Percentiles rank a stretch among this genome's conserved stretches.
phyloP scores from a whole-genome alignment of 202 grass and related monocot genomes.

The Zizania palustris region DNA sequence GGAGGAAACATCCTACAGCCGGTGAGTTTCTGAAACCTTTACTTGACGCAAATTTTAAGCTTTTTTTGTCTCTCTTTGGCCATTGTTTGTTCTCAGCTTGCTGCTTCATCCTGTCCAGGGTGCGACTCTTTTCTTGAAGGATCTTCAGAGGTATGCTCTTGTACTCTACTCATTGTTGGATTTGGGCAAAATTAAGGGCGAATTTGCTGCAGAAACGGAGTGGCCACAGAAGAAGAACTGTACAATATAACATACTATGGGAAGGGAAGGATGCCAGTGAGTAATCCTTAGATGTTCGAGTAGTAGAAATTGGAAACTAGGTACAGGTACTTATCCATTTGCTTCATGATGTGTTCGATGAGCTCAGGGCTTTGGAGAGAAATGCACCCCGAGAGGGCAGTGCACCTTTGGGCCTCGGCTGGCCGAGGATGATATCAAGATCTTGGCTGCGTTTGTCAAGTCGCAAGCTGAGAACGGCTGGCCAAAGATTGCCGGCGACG shows the following conservation, averaged over 20 bases:
- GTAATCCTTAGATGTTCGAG: constrained; percentile 23
- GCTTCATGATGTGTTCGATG: neutral
- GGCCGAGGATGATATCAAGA: constrained; percentile 76
- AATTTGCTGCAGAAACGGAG: constrained; percentile 63
- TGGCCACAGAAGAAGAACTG: constrained; percentile 68
- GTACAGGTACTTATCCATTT: neutral
- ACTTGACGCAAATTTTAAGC: neutral
- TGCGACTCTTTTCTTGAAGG: constrained; percentile 84
- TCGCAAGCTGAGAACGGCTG: constrained; percentile 78
- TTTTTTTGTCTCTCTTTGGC: neutral
- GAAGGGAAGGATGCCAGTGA: constrained; percentile 87
- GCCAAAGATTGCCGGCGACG: constrained; percentile 67
- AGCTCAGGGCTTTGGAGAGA: constrained; percentile 81
- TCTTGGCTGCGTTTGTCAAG: constrained; percentile 78
- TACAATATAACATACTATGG: constrained; percentile 93
- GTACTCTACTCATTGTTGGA: constrained; percentile 11
- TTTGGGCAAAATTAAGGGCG: neutral
- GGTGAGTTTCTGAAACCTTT: constrained; percentile 47
- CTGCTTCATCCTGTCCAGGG: constrained; percentile 54
- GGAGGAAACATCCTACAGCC: constrained; percentile 91
- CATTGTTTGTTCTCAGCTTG: constrained; percentile 16
- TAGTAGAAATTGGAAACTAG: neutral
- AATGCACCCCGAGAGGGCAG: constrained; percentile 73
- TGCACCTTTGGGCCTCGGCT: constrained; percentile 78
- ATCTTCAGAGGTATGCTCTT: constrained; percentile 71